Evolutionary conservation across 495 filamentous ascomycete species (phyloP).

Genomic region (Sabuloglossum arenarium): DNA sequence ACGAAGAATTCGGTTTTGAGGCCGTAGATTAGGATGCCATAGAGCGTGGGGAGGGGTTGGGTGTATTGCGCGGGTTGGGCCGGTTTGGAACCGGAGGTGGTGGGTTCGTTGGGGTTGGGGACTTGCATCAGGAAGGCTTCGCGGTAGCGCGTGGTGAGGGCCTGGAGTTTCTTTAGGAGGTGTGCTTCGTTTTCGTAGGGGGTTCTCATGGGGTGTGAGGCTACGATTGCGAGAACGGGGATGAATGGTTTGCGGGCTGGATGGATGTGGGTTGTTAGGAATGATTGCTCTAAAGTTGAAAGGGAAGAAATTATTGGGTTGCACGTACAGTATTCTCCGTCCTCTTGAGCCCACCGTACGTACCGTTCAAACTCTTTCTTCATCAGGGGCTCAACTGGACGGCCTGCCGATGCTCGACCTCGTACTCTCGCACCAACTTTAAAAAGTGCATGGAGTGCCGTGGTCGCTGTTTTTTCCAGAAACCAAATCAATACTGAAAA

Average conservation of each 20-base stretch:
- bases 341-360: neutral
- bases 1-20: neutral
- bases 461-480: neutral
- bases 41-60: neutral
- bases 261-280: neutral
- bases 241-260: neutral
- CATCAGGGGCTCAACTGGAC: neutral
- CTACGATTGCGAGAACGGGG: neutral
- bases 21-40: neutral
- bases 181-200: neutral
- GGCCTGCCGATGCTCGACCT: neutral
- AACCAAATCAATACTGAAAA: neutral
- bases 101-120: neutral
- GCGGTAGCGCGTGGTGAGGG: neutral
- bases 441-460: neutral
- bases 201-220: neutral
- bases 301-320: neutral
- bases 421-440: slow-evolving; percentile 1
- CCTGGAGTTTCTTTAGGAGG: neutral
- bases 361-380: neutral
- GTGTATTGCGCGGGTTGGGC: too few relatives aligned
- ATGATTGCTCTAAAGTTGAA: neutral
- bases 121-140: neutral
- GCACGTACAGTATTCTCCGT: neutral
- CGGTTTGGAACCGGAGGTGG: neutral